Conservation (phyloP, 2,329 filamentous ascomycete genomes). For the Chaetomiaceae sp. region DNA sequence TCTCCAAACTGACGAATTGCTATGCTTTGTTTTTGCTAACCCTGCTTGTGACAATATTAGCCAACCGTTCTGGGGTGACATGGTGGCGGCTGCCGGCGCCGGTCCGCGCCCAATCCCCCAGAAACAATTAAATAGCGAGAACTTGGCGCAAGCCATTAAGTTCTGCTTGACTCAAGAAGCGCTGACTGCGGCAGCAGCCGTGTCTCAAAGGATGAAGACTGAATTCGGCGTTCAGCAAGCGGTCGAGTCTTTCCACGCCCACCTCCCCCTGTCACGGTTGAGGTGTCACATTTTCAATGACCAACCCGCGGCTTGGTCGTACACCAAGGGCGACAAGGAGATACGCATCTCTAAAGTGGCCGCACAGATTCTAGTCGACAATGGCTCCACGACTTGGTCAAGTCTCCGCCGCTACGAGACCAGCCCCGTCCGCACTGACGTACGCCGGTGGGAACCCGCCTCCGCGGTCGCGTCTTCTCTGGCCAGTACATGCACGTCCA, state of each 20-base stretch:
- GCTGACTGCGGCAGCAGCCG: background rate
- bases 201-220: background rate
- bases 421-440: background rate
- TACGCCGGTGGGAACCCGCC: background rate
- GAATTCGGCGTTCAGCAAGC: background rate
- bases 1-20: too few relatives aligned
- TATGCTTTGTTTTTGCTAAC: too few relatives aligned
- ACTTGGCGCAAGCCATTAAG: background rate
- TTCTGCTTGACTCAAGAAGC: conserved; percentile 1
- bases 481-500: background rate
- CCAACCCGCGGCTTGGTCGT: background rate
- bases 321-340: background rate
- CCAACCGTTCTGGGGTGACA: conserved; percentile 77
- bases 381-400: background rate
- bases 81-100: conserved; percentile 67
- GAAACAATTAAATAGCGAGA: background rate
- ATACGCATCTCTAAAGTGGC: background rate
- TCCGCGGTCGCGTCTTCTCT: background rate
- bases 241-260: conserved; percentile 1
- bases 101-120: conserved; percentile 44
- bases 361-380: background rate
- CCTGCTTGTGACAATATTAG: too few relatives aligned
- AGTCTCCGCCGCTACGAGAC: background rate
- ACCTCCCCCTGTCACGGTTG: background rate
- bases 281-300: background rate